phyloP scores from a whole-genome alignment of 139 green algal species.

The Coelastrella sp. region DNA sequence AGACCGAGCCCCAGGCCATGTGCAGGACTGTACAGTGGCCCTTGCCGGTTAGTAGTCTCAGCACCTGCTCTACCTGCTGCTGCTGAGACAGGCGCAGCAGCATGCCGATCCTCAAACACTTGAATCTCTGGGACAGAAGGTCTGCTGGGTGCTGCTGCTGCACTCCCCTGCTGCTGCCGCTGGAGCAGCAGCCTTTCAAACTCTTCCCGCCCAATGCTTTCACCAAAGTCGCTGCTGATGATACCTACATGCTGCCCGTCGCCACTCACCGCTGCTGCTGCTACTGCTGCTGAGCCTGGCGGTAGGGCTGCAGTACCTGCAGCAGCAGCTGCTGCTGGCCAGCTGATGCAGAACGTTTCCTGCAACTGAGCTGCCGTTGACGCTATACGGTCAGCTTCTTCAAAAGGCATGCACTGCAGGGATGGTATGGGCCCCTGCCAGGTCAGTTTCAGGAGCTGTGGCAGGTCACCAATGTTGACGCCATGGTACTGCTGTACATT shows the following conservation, averaged over 20 bases:
- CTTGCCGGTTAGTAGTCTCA: background rate
- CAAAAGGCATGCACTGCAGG: background rate
- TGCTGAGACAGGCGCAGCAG: background rate
- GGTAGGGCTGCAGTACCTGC: background rate
- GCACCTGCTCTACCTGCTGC: background rate
- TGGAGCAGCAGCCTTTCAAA: slow-evolving; percentile 18
- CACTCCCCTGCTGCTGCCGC: slow-evolving; percentile 7
- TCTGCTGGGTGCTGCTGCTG: background rate
- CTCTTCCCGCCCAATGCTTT: slow-evolving; percentile 12
- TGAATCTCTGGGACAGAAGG: background rate
- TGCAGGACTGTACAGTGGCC: background rate
- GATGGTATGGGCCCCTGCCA: slow-evolving; percentile 16
- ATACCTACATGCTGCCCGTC: background rate
- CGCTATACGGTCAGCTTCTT: background rate
- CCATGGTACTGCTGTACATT: background rate
- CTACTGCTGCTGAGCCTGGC: background rate
- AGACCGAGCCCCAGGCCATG: background rate
- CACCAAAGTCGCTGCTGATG: slow-evolving; percentile 1
- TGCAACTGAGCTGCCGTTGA: background rate
- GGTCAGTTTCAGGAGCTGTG: slow-evolving; percentile 6
- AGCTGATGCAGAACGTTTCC: slow-evolving; percentile 15
- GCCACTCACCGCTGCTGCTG: background rate
- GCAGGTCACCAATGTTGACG: background rate
- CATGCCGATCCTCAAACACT: slow-evolving; percentile 3
- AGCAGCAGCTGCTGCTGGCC: slow-evolving; percentile 10